Percentiles rank a stretch among this genome's conserved stretches.
phyloP scores from a whole-genome alignment of 306 rosid genomes.

The Quercus engelmannii region DNA sequence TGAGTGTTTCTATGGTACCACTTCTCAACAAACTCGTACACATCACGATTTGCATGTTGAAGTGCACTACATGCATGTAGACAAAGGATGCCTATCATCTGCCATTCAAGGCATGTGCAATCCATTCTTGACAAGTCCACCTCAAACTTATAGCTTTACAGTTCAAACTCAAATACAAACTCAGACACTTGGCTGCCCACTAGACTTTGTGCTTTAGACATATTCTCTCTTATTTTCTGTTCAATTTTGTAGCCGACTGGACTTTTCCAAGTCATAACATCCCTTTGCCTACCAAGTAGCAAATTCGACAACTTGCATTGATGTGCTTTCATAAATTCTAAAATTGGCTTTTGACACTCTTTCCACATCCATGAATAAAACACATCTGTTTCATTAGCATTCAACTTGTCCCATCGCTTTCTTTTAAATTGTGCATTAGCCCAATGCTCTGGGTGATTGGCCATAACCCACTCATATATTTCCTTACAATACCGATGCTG shows the following conservation, averaged over 20 bases:
- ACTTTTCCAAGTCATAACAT: background rate
- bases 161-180: slow-evolving; percentile 7
- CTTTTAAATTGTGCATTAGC: background rate
- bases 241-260: background rate
- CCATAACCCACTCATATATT: background rate
- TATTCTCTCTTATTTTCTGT: background rate
- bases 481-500: background rate
- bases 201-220: background rate
- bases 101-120: slow-evolving; percentile 3
- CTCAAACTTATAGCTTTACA: background rate
- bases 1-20: background rate
- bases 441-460: background rate
- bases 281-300: background rate
- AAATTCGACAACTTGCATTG: background rate
- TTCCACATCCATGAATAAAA: background rate
- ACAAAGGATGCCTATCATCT: slow-evolving; percentile 5
- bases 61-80: slow-evolving; percentile 6
- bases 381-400: background rate
- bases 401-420: slow-evolving; percentile 1
- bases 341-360: slow-evolving; percentile 1
- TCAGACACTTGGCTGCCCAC: background rate
- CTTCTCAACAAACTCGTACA: slow-evolving; percentile 1
- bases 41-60: slow-evolving; percentile 6
- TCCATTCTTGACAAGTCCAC: slow-evolving; percentile 5
- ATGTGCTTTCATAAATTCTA: slow-evolving; percentile 7